Conservation (phyloP, 495 filamentous ascomycete species). For the Rhizodiscina lignyota region DNA sequence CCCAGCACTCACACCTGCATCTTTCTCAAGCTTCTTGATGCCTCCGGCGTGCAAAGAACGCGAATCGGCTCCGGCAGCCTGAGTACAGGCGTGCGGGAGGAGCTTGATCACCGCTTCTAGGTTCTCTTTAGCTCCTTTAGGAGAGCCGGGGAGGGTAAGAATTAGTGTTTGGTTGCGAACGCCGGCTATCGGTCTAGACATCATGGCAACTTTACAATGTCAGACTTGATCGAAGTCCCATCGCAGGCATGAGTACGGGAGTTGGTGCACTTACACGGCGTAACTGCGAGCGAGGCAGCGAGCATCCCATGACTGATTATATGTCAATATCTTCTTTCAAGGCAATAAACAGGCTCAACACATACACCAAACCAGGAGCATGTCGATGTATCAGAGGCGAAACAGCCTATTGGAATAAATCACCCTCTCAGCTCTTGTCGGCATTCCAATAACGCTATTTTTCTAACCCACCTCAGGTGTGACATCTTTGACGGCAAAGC, state of each 20-base stretch:
- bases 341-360: conserved; percentile 4
- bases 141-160: conserved; percentile 82
- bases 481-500: conserved; percentile 73
- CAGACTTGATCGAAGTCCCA: conserved; percentile 5
- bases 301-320: conserved; percentile 73
- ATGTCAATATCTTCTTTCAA: conserved; percentile 15
- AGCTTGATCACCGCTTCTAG: conserved; percentile 79
- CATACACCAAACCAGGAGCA: conserved; percentile 75
- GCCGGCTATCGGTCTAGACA: conserved; percentile 88
- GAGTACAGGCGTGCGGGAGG: conserved; percentile 82
- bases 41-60: conserved; percentile 66
- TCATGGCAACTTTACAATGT: conserved; percentile 62
- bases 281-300: conserved; percentile 64
- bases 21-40: conserved; percentile 64
- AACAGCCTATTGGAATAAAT: conserved; percentile 49
- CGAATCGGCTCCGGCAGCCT: conserved; percentile 73
- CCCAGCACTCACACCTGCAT: conserved; percentile 43
- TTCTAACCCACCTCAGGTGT: conserved; percentile 61
- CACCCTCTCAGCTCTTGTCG: conserved; percentile 2
- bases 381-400: conserved; percentile 66
- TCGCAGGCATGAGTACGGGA: not conserved
- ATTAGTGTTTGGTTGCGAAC: conserved; percentile 72
- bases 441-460: conserved; percentile 1
- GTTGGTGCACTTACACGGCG: conserved; percentile 52
- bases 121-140: conserved; percentile 94